Evolutionary conservation across 441 rosid genomes (phyloP).

Genomic region (Theobroma grandiflorum): DNA sequence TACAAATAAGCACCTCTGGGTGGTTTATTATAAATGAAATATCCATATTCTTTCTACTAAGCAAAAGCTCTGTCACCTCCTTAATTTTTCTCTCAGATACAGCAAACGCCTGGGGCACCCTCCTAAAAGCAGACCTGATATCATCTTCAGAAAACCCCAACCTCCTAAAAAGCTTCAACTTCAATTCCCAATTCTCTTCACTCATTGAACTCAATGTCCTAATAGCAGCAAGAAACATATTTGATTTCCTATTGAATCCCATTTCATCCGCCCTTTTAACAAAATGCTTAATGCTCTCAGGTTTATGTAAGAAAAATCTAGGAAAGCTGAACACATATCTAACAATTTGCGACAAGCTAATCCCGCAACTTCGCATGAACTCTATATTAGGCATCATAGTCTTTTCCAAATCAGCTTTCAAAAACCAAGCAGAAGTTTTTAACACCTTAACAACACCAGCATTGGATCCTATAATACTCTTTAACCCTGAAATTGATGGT

Average conservation of each 20-base stretch:
- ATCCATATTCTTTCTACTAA: slow-evolving; percentile 9
- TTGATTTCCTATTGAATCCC: slow-evolving; percentile 42
- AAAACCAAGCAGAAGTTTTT: slow-evolving; percentile 35
- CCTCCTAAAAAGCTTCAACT: slow-evolving; percentile 37
- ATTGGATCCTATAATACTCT: slow-evolving; percentile 35
- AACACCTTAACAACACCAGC: slow-evolving; percentile 28
- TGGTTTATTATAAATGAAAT: slow-evolving; percentile 30
- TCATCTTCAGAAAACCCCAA: slow-evolving; percentile 46
- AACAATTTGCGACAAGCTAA: slow-evolving; percentile 35
- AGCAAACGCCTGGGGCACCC: slow-evolving; percentile 39
- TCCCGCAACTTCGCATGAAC: slow-evolving; percentile 38
- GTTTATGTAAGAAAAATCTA: slow-evolving; percentile 34
- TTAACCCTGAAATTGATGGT: slow-evolving; percentile 35
- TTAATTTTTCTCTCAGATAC: slow-evolving; percentile 45
- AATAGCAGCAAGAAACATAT: slow-evolving; percentile 40
- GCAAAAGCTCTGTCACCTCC: slow-evolving; percentile 26
- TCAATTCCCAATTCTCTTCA: slow-evolving; percentile 42
- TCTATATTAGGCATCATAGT: slow-evolving; percentile 46
- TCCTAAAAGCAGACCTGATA: slow-evolving; percentile 35
- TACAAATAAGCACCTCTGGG: slow-evolving; percentile 33
- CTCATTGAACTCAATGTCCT: slow-evolving; percentile 44
- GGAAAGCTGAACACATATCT: slow-evolving; percentile 28
- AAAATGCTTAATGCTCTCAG: slow-evolving; percentile 32
- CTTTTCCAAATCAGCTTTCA: slow-evolving; percentile 37
- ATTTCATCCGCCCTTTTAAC: slow-evolving; percentile 45